Percentiles rank a stretch among this genome's conserved stretches.
phyloP scores from a whole-genome alignment of 169 alveolate species.

The Plasmodium gaboni region DNA sequence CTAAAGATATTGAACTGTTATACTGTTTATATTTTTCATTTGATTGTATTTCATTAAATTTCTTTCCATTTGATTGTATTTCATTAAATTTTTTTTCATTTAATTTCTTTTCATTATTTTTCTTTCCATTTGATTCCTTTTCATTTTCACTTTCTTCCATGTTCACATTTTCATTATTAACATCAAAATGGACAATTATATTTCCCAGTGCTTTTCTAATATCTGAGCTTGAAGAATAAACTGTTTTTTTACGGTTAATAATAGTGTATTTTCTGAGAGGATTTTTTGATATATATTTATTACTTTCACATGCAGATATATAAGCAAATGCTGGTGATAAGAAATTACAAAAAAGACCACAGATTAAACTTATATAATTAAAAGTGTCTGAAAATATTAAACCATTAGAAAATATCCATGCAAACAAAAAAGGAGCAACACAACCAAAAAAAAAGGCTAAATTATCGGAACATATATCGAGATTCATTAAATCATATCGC shows the following conservation, averaged over 20 bases:
- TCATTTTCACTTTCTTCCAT: conserved; percentile 6
- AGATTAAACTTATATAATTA: conserved; percentile 76
- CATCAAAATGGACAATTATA: conserved; percentile 46
- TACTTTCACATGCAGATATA: conserved; percentile 77
- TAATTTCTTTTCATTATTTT: conserved; percentile 6
- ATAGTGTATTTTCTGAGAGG: conserved; percentile 70
- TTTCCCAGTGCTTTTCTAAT: conserved; percentile 73
- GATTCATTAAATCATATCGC: conserved; percentile 84
- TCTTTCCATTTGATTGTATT: too few relatives aligned
- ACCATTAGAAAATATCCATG: conserved; percentile 83
- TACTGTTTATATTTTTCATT: not conserved
- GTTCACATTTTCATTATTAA: not conserved
- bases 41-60: too few relatives aligned
- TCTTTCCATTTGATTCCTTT: not conserved
- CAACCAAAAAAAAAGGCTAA: conserved; percentile 81
- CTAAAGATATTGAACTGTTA: conserved; percentile 28
- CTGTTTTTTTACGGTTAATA: conserved; percentile 63
- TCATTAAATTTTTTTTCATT: not conserved
- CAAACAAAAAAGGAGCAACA: conserved; percentile 80
- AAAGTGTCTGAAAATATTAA: conserved; percentile 75
- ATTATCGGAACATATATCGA: conserved; percentile 78
- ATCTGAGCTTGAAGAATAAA: conserved; percentile 45
- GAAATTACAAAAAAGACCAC: conserved; percentile 83
- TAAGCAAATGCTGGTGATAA: conserved; percentile 80
- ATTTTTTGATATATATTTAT: conserved; percentile 33